Percentiles rank a stretch among this genome's conserved stretches.
These are phyloP conservation scores for Yamadazyma epiphylla DNA, from an alignment of 1,139 yeast species.

Conservation along the genomic window DNA sequence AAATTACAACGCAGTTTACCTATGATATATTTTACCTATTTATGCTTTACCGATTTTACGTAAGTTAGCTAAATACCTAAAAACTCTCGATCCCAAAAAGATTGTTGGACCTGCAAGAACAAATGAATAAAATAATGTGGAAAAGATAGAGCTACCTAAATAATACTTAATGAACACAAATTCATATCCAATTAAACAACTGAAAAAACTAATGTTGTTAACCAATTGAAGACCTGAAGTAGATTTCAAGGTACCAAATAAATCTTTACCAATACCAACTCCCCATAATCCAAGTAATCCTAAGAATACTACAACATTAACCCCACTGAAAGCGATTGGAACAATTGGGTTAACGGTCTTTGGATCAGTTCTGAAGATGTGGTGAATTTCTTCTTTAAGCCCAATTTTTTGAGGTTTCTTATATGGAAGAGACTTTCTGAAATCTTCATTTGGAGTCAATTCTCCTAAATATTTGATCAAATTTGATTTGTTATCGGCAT, in stretches of 20 bases:
- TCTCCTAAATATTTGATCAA: slow-evolving; percentile 29
- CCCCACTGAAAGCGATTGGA: slow-evolving; percentile 50
- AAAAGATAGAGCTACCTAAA: slow-evolving; percentile 67
- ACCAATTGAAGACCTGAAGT: slow-evolving; percentile 23
- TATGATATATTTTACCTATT: slow-evolving; percentile 2
- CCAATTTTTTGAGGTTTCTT: slow-evolving; percentile 41
- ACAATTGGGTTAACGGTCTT: slow-evolving; percentile 50
- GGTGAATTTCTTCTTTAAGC: slow-evolving; percentile 63
- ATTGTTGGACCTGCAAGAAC: slow-evolving; percentile 55
- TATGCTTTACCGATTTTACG: slow-evolving; percentile 29
- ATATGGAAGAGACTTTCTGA: slow-evolving; percentile 22
- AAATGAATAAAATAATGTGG: slow-evolving; percentile 53
- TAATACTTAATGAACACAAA: slow-evolving; percentile 63
- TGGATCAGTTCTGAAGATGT: slow-evolving; percentile 58
- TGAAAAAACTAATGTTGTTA: slow-evolving; percentile 47
- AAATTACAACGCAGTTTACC: too few species aligned
- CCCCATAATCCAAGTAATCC: slow-evolving; percentile 49
- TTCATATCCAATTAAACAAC: slow-evolving; percentile 58
- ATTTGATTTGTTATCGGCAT: slow-evolving; percentile 17
- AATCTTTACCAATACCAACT: slow-evolving; percentile 40
- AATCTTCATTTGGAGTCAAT: slow-evolving; percentile 28
- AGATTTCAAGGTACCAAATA: slow-evolving; percentile 31
- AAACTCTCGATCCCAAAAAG: slow-evolving; percentile 66
- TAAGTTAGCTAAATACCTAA: slow-evolving; percentile 28
- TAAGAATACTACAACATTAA: slow-evolving; percentile 40